Evolutionary conservation across 768 basidiomycete genomes (phyloP).

Genomic region (Amanita pseudoporphyria): DNA sequence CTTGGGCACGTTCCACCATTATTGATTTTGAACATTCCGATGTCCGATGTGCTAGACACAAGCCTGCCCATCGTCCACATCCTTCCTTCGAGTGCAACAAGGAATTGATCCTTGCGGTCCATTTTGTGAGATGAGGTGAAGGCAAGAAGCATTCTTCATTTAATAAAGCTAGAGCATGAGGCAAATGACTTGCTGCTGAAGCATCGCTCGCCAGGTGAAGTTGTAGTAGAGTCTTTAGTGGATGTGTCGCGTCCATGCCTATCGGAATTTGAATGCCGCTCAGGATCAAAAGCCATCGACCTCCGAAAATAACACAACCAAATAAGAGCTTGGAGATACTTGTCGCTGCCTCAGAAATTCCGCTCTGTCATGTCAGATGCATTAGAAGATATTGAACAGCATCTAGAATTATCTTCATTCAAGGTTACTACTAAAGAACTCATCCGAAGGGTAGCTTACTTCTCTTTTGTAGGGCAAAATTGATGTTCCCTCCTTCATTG

Average conservation of each 20-base stretch:
- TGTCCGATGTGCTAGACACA: slow-evolving; percentile 64
- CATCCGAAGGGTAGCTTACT: slow-evolving; percentile 3
- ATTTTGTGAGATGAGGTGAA: slow-evolving; percentile 64
- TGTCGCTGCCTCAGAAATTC: background rate
- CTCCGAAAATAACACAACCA: slow-evolving; percentile 14
- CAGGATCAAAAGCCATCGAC: background rate
- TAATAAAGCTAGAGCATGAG: slow-evolving; percentile 49
- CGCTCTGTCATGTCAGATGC: slow-evolving; percentile 9
- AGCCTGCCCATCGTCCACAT: slow-evolving; percentile 73
- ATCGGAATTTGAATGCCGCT: background rate
- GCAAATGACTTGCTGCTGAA: slow-evolving; percentile 47
- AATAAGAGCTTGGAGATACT: slow-evolving; percentile 1
- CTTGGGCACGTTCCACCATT: slow-evolving; percentile 63
- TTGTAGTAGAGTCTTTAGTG: slow-evolving; percentile 57
- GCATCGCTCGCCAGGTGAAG: slow-evolving; percentile 64
- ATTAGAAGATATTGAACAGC: slow-evolving; percentile 28
- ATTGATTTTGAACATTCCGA: slow-evolving; percentile 44
- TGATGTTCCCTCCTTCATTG: slow-evolving; percentile 85
- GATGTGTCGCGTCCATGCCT: slow-evolving; percentile 38
- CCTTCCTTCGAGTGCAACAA: slow-evolving; percentile 70
- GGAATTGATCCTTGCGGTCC: slow-evolving; percentile 64
- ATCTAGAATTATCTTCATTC: slow-evolving; percentile 44
- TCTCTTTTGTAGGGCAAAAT: slow-evolving; percentile 54
- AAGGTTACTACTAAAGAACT: slow-evolving; percentile 28
- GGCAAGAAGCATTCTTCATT: slow-evolving; percentile 42